A percentile compares a stretch with the other conserved stretches of the same genome.
Conservation (phyloP, 768 basidiomycete species). For the Cantharellus cinnabarinus region DNA sequence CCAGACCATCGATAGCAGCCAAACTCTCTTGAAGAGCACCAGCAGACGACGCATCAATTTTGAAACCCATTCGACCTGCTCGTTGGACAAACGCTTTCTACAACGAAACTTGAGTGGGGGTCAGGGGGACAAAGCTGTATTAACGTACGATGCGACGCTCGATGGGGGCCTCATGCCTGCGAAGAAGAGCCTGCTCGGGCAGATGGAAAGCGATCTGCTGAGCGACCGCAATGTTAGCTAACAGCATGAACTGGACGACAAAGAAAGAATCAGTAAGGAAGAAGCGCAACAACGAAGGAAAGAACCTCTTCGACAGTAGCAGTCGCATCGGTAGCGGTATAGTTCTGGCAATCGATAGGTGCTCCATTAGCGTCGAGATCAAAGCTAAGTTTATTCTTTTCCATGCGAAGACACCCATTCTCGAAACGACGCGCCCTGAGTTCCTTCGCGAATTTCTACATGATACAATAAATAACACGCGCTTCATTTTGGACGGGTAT, state of each 20-base stretch:
- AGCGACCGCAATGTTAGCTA: conserved; percentile 77
- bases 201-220: conserved; percentile 85
- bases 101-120: conserved; percentile 5
- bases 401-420: conserved; percentile 54
- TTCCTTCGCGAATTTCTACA: conserved; percentile 40
- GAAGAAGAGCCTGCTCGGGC: conserved; percentile 90
- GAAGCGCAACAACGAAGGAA: neutral
- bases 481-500: neutral
- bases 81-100: conserved; percentile 64
- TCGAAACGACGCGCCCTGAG: conserved; percentile 55
- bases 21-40: conserved; percentile 74
- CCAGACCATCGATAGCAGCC: conserved; percentile 47
- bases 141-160: conserved; percentile 67
- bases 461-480: neutral
- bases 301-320: conserved; percentile 73
- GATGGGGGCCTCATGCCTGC: conserved; percentile 82
- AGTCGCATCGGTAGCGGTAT: conserved; percentile 50
- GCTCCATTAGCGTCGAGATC: conserved; percentile 55
- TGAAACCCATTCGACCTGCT: conserved; percentile 63
- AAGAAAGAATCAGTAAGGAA: neutral
- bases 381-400: conserved; percentile 55
- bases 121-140: neutral
- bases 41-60: conserved; percentile 59
- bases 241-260: conserved; percentile 62
- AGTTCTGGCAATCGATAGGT: conserved; percentile 58